Conservation (phyloP, 768 basidiomycete species). For the Suillus bovinus region DNA sequence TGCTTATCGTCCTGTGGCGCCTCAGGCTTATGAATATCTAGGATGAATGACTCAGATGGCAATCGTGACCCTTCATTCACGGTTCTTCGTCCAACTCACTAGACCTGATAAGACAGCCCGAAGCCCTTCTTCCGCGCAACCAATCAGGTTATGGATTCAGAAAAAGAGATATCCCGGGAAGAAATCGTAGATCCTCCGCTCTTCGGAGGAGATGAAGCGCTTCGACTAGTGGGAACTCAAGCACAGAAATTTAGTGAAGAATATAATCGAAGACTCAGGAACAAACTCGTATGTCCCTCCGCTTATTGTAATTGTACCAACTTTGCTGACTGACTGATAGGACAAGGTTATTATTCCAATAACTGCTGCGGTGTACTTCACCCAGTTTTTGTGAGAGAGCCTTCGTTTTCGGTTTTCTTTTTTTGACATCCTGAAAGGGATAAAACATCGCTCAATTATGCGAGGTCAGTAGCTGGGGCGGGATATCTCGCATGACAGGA, state of each 20-base stretch:
- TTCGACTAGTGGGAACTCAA: conserved; percentile 54
- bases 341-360: conserved; percentile 39
- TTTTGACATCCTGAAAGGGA: conserved; percentile 26
- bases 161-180: background rate
- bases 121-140: background rate
- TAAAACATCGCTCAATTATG: conserved; percentile 44
- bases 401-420: background rate
- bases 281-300: conserved; percentile 51
- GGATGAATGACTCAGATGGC: background rate
- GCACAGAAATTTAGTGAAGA: conserved; percentile 56
- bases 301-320: background rate
- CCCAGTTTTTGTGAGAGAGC: conserved; percentile 34
- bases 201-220: conserved; percentile 55
- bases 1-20: conserved; percentile 3
- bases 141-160: background rate
- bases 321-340: conserved; percentile 15
- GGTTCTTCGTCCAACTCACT: background rate
- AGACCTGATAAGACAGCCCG: background rate
- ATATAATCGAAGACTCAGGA: conserved; percentile 52
- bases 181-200: background rate
- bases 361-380: conserved; percentile 43
- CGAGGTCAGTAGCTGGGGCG: conserved; percentile 27
- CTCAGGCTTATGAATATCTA: background rate
- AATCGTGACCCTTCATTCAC: background rate
- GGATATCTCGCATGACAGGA: background rate